Base-by-base conservation (phyloP, 257 asterid genomes). In the Solanum phureja region DNA sequence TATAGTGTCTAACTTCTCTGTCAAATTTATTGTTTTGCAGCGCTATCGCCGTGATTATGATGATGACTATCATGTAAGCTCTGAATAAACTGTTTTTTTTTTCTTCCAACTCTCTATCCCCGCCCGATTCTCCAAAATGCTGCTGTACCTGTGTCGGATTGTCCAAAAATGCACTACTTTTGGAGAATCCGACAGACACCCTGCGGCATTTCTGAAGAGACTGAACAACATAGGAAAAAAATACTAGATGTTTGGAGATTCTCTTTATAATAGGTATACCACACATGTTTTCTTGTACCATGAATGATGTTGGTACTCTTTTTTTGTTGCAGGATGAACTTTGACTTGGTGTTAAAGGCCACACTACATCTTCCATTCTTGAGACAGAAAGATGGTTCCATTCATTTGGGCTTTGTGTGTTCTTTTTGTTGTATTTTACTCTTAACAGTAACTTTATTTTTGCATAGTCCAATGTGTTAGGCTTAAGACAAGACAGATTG, bases 61-160 rank as follows among this genome's bases (percentile, higher is more conserved):
- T 62, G 89, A 82, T 34, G 87, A 87, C 68, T 68, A 87, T 71
- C 89, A 87, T 87, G 89, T 87, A 87, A 87, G 89, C 3, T 23
- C 56, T 21, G 19, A 74, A 37, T 74, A 11, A 18, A 24, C 42
- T 37, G 38, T 85, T 3, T 7, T 19, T 62, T 52, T 69, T 69
- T 2, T 40, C 38, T 9, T 29, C 35, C 34, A 38, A 40, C 60
- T 27, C 83, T 76, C 83, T 72, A n/a, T 4, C 71, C 71, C 71
- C 3, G 14, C 14, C 71, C 3, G 3, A 60, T 24, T 24, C 72
- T 64, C 34, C 72, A 5, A n/a, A 64, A 64, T 10, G 16, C 18
- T 64, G 72, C 18, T 24, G 73, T 0, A 11, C 73, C 34, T 24
- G 1, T 11, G 73, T 66, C 8, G 9, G 9, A 66, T 27, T 27